Evolutionary conservation across 2,329 filamentous ascomycete species (phyloP), one percentile per base, ranked within the genome.

Genomic region (Phoma herbarum): DNA sequence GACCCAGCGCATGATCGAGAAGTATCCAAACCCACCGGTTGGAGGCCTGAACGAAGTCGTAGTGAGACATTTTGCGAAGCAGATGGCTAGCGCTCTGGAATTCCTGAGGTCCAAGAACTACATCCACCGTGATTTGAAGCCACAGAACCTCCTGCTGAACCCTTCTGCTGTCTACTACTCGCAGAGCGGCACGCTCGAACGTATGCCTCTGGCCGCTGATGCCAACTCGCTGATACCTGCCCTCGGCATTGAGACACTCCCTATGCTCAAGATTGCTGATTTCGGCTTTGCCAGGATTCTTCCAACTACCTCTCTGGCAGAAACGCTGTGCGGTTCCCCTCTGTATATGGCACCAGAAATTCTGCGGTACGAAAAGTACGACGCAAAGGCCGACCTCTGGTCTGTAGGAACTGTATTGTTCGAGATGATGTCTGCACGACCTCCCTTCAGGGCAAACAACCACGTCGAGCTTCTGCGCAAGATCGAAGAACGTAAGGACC

Each of bases 341-440:
- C 82, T 99, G 25, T 99, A 99, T 80, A 99, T 99, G 95, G 95
- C 95, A 0, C 95, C 95, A 4, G 95, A 99, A 80, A 99, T 99
- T 64, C 83, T 99, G 62, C 89, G 93, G 59, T 99, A 98, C 71
- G 93, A 99, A 77, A 94, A 94, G 72, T 99, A 99, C 77, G 94
- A 97, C 79, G 92, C 94, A 63, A 96, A 96, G 78, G 94, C 93
- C 45, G 95, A 99, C 80, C 81, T 99, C 31, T 99, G 95, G 95
- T 99, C 95, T 22, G 92, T 97, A 31, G 95, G 95, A 49, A 97
- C 95, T 18, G 95, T 99, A 9, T 81, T 96, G 23, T 97, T 92
- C 75, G 95, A 99, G 79, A 97, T 99, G 93, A 88, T 95, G 61
- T 91, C 89, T 7, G 94, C 93, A 52, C 90, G 87, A 62, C 93